These are phyloP conservation scores for Neopestalotiopsis sp. DNA, from an alignment of 2,329 filamentous ascomycete genomes.

Conservation along the genomic window DNA sequence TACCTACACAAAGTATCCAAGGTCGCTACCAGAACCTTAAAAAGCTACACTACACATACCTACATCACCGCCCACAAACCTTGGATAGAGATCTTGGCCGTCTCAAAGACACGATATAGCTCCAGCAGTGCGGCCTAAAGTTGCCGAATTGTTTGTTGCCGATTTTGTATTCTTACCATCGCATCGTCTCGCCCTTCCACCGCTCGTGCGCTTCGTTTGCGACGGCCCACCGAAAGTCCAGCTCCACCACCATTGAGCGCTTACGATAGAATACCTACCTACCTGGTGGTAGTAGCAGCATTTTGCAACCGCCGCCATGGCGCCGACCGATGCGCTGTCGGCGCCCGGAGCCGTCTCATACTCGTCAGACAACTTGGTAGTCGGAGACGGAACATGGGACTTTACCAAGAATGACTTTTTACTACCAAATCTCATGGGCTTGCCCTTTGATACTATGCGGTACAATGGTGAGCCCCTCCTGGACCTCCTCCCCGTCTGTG, in stretches of 20 bases:
- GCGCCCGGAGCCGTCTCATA: slow-evolving; percentile 76
- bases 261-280: background rate
- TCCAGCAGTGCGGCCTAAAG: background rate
- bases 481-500: background rate
- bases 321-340: slow-evolving; percentile 66
- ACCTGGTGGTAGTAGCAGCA: background rate
- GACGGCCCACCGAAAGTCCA: background rate
- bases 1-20: background rate
- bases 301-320: slow-evolving; percentile 59
- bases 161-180: background rate
- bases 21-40: slow-evolving; percentile 2
- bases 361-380: slow-evolving; percentile 73
- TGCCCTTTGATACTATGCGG: slow-evolving; percentile 82
- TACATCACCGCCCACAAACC: background rate
- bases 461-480: slow-evolving; percentile 71
- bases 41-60: background rate
- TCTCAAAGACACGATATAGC: background rate
- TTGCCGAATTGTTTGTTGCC: background rate
- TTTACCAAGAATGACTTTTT: slow-evolving; percentile 78
- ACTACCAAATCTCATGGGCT: slow-evolving; percentile 75
- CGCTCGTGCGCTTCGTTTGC: background rate
- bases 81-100: background rate
- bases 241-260: background rate
- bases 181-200: background rate
- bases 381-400: slow-evolving; percentile 87